phyloP scores from a whole-genome alignment of 345 rosid species.

The Dimocarpus longan region DNA sequence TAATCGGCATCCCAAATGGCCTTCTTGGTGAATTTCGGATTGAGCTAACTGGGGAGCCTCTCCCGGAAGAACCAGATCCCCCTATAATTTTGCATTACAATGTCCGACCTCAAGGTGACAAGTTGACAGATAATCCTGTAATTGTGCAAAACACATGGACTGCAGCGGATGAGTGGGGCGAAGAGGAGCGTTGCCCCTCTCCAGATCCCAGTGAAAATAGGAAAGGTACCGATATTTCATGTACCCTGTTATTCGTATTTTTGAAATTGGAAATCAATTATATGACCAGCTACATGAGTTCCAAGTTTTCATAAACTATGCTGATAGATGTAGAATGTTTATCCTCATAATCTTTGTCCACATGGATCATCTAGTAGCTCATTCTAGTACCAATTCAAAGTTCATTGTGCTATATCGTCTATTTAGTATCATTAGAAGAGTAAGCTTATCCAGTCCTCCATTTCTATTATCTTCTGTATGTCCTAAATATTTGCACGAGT shows the following conservation, averaged over 20 bases:
- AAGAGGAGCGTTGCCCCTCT: slow-evolving; percentile 50
- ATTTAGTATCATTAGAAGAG: not conserved
- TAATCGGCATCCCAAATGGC: slow-evolving; percentile 46
- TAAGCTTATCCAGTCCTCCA: not conserved
- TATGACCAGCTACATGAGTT: not conserved
- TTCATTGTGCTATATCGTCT: too few relatives aligned
- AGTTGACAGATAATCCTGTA: slow-evolving; percentile 49
- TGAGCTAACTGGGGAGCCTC: slow-evolving; percentile 43
- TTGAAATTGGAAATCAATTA: not conserved
- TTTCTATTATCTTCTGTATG: not conserved
- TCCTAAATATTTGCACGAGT: not conserved
- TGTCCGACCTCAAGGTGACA: slow-evolving; percentile 43
- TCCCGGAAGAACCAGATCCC: slow-evolving; percentile 49
- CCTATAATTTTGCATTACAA: slow-evolving; percentile 47
- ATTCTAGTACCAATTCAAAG: not conserved
- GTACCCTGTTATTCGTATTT: not conserved
- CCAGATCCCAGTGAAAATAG: slow-evolving; percentile 33
- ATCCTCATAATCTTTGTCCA: not conserved
- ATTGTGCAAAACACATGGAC: slow-evolving; percentile 56
- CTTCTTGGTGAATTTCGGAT: slow-evolving; percentile 47
- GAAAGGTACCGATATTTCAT: slow-evolving; percentile 35
- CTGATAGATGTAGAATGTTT: not conserved
- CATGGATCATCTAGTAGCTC: not conserved
- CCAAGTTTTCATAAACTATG: not conserved
- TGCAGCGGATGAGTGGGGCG: slow-evolving; percentile 47